A percentile compares a stretch with the other conserved stretches of the same genome.
phyloP scores from a whole-genome alignment of 176 grass and related monocot genomes.

The Avena atlantica region DNA sequence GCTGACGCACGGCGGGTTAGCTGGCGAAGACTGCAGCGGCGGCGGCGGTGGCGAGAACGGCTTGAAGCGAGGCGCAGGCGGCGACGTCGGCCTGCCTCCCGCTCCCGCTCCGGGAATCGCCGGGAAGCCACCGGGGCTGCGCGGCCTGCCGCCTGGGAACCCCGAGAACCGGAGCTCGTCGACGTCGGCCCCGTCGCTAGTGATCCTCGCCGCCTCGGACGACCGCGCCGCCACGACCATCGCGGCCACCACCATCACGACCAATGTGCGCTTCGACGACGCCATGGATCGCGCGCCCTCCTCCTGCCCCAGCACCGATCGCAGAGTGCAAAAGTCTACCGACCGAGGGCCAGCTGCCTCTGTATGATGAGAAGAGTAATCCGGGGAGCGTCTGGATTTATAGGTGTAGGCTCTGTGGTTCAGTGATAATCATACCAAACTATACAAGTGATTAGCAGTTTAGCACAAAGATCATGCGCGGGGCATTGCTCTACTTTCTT shows the following conservation, averaged over 20 bases:
- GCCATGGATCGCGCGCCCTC: neutral
- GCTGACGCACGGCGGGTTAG: neutral
- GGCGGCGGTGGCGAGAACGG: neutral
- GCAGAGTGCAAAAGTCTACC: neutral
- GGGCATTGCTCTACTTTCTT: neutral
- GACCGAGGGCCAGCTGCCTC: neutral
- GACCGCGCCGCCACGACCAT: neutral
- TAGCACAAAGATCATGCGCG: conserved; percentile 26
- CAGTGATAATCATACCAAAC: neutral
- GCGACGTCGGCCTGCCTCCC: neutral
- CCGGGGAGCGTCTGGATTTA: neutral
- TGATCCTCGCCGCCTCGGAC: conserved; percentile 19
- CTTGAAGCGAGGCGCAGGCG: neutral
- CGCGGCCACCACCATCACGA: neutral
- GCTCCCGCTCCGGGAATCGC: conserved; percentile 2
- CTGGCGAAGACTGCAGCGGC: neutral
- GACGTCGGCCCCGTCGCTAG: neutral
- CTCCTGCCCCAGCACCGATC: neutral
- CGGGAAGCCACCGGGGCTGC: conserved; percentile 39
- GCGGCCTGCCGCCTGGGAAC: conserved; percentile 38
- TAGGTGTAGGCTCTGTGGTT: neutral
- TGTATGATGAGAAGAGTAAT: conserved; percentile 1
- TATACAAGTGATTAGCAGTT: conserved; percentile 2
- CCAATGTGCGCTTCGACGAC: neutral
- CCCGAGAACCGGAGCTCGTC: conserved; percentile 20